phyloP scores from a whole-genome alignment of 1,139 yeast species.

The Pichia sp. region DNA sequence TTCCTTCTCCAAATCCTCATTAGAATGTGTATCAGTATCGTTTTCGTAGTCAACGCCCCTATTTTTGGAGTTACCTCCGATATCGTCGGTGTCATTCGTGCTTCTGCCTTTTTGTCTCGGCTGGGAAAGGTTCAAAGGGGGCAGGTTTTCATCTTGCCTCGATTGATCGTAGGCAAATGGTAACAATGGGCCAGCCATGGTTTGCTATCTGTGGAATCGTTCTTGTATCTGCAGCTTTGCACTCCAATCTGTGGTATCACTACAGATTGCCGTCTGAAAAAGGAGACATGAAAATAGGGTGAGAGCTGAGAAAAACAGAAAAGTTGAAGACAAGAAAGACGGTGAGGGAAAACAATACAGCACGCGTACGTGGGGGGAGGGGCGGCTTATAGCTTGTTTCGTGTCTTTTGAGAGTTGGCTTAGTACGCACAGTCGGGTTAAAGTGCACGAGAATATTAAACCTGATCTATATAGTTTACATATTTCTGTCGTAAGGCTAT shows the following conservation, averaged over 20 bases:
- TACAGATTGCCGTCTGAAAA: not conserved
- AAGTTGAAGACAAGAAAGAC: not conserved
- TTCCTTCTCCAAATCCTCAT: not conserved
- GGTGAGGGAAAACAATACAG: not conserved
- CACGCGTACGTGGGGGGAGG: not conserved
- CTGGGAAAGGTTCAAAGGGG: slow-evolving; percentile 9
- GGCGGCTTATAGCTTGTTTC: no score
- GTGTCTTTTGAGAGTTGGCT: no score
- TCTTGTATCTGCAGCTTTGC: no score
- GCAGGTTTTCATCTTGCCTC: slow-evolving; percentile 15
- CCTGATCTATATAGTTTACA: no score
- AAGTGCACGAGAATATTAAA: no score
- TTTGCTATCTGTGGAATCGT: not conserved
- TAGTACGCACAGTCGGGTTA: no score
- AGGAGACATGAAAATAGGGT: not conserved
- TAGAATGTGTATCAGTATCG: not conserved
- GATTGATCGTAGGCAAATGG: slow-evolving; percentile 29
- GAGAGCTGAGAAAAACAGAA: not conserved
- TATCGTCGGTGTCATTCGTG: not conserved
- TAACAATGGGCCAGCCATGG: slow-evolving; percentile 22
- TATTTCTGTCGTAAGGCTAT: no score
- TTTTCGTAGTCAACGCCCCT: not conserved
- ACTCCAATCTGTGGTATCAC: not conserved
- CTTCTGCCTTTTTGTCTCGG: not conserved
- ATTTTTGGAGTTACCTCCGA: not conserved